Evolutionary conservation across 2,329 filamentous ascomycete species (phyloP), one percentile per base, ranked within the genome.

Genomic region (Shiraia bambusicola): DNA sequence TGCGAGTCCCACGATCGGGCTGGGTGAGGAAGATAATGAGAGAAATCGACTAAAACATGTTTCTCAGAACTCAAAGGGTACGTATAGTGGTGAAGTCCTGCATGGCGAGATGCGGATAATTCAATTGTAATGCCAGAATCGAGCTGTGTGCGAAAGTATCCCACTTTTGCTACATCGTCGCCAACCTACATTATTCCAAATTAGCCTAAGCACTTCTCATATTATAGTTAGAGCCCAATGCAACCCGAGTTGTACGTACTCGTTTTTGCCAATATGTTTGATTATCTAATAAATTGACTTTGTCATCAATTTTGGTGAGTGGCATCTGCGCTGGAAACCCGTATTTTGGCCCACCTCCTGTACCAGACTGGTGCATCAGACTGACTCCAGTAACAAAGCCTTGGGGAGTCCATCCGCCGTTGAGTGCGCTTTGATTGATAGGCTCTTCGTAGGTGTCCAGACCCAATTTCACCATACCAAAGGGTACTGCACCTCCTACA

Each of bases 21-120:
- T 6, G 53, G 54, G 34, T 66, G 53, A 3, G 65, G 65, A 5
- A 68, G 36, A 28, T 67, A 68, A 49, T 79, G 78, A 31, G 76
- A 73, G 9, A 74, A 57, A 43, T 78, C 75, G 0, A 76, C 69
- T 2, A 77, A 50, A 5, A 77, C 52, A 22, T 75, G 70, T 10
- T 66, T 69, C 4, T 69, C 66, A 2, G 66, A 46, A n/a, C 42
- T 28, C 16, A 52, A 39, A 1, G 74, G 72, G 24, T 59, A 71
- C 0, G 56, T 65, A 44, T 72, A 71, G 28, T 61, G 63, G 14
- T 69, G 48, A 2, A 70, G 35, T 5, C 67, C 69, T 26, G 67
- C 62, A 40, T 70, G 67, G n/a, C 65, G 52, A 8, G 63, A 61
- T 4, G 66, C 62, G 2, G 69, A 56, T 1, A 72, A 54, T 34